Percentiles rank a stretch among this genome's conserved stretches.
phyloP scores from a whole-genome alignment of 129 eudicot species.

The Artemisia annua region DNA sequence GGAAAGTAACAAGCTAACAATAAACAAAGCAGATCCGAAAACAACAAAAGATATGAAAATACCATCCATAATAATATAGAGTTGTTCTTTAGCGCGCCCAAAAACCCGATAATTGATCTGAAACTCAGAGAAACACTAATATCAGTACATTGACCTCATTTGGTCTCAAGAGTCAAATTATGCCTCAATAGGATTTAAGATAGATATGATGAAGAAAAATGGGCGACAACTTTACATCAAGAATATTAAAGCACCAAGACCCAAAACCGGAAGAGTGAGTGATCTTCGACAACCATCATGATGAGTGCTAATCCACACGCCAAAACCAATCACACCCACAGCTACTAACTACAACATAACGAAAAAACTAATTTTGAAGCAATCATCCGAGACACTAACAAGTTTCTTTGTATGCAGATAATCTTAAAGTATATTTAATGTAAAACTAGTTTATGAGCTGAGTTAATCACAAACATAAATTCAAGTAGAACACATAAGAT shows the following conservation, averaged over 20 bases:
- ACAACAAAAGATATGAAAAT: conserved; percentile 25
- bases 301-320: conserved; percentile 87
- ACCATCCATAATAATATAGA: conserved; percentile 89
- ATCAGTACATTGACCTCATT: too few species aligned
- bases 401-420: neutral
- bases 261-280: conserved; percentile 86
- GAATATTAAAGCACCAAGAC: conserved; percentile 77
- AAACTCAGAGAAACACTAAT: conserved; percentile 19
- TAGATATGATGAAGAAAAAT: conserved; percentile 1
- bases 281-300: conserved; percentile 84
- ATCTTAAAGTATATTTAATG: too few species aligned
- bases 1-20: conserved; percentile 6
- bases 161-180: conserved; percentile 1
- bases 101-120: conserved; percentile 88
- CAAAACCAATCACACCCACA: conserved; percentile 76
- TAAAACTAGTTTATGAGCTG: neutral
- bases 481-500: neutral
- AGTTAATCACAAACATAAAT: neutral
- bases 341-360: conserved; percentile 63
- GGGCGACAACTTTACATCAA: conserved; percentile 48
- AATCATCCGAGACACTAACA: conserved; percentile 7
- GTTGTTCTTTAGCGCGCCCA: conserved; percentile 91
- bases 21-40: neutral
- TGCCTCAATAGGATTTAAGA: neutral
- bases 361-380: neutral